phyloP scores from a whole-genome alignment of 179 eudicot genomes.

The Carnegiea gigantea region DNA sequence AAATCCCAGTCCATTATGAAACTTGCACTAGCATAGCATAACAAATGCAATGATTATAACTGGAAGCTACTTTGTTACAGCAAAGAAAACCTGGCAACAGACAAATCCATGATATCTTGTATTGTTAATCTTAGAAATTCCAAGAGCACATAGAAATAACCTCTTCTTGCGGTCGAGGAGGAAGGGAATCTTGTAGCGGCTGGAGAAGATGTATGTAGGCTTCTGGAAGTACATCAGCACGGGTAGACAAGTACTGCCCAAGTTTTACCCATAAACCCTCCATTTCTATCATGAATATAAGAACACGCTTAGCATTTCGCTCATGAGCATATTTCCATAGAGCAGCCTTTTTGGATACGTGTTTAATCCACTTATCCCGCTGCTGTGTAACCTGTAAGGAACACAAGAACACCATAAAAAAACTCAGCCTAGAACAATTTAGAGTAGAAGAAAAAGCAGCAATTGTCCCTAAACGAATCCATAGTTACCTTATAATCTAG shows the following conservation, averaged over 20 bases:
- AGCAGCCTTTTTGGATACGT: conserved; percentile 53
- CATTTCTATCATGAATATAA: conserved; percentile 63
- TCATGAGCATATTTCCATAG: conserved; percentile 90
- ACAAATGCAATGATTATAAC: conserved; percentile 3
- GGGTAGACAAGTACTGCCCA: conserved; percentile 94
- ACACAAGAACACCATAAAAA: conserved; percentile 15
- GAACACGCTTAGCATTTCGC: conserved; percentile 90
- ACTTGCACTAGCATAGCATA: neutral
- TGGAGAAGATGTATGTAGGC: conserved; percentile 72
- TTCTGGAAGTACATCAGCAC: conserved; percentile 97
- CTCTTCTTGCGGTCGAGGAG: conserved; percentile 83
- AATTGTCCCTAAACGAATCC: neutral
- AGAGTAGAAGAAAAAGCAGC: neutral
- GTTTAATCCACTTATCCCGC: conserved; percentile 73
- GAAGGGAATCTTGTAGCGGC: conserved; percentile 97
- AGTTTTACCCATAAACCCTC: conserved; percentile 96
- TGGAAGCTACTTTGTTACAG: neutral
- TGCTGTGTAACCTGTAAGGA: conserved; percentile 68
- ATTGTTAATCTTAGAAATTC: conserved; percentile 3
- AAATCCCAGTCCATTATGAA: neutral
- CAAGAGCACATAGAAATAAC: conserved; percentile 35
- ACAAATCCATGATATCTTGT: neutral
- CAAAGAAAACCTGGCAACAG: neutral
- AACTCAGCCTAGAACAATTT: conserved; percentile 14
- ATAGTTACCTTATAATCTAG: conserved; percentile 71